Percentiles rank a stretch among this genome's conserved stretches.
phyloP scores from a whole-genome alignment of 257 asterid genomes.

The Capsicum baccatum region DNA sequence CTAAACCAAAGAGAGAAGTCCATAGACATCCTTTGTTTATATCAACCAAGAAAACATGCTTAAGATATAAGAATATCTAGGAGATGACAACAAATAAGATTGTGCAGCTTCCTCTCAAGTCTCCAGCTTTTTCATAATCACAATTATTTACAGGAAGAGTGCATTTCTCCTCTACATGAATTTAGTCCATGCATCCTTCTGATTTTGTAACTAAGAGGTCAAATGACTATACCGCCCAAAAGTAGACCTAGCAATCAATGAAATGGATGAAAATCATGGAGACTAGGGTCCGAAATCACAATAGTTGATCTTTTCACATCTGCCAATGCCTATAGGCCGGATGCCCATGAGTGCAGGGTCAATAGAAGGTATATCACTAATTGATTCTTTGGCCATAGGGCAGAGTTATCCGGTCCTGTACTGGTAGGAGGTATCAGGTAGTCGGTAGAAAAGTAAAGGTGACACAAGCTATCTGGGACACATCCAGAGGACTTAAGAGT shows the following conservation, averaged over 20 bases:
- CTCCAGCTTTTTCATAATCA: background rate
- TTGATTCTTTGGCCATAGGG: background rate
- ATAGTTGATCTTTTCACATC: constrained; percentile 15
- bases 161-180: constrained; percentile 4
- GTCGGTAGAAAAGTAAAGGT: background rate
- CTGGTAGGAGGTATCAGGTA: background rate
- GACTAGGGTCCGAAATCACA: background rate
- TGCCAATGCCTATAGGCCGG: background rate
- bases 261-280: background rate
- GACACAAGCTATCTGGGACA: background rate
- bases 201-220: constrained; percentile 10
- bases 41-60: constrained; percentile 19
- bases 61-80: constrained; percentile 12
- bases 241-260: too few species aligned
- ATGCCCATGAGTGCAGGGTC: too few species aligned
- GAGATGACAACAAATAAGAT: background rate
- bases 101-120: background rate
- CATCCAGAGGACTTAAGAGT: background rate
- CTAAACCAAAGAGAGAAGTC: background rate
- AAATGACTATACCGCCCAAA: too few species aligned
- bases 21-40: background rate
- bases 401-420: background rate
- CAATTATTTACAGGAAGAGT: background rate
- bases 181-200: constrained; percentile 16
- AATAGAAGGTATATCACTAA: too few species aligned